Evolutionary conservation across 768 basidiomycete genomes (phyloP), one percentile per base, ranked within the genome.

Genomic region (Lactifluus volemus): DNA sequence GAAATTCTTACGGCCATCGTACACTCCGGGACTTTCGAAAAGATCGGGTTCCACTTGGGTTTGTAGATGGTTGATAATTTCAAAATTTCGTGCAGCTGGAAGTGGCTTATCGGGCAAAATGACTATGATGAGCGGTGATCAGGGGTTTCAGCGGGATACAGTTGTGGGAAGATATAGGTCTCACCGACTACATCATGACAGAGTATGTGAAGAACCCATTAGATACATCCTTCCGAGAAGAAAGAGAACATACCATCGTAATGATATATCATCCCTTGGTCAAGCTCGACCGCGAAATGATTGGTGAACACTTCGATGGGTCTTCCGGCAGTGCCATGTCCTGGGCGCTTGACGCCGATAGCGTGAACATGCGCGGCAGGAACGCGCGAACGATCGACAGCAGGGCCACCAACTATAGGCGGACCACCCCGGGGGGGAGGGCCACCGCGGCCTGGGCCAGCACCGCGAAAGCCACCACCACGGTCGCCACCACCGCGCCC

Each of bases 1-100:
- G 50, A 84, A 70, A 63, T 91, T 92, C 71, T 90, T 92, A 45
- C 87, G 78, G 0, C 89, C 89, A 60, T 92, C 90, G 61, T 90
- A 92, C 2, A 82, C 89, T 17, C 78, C 85, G 14, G 78, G 81
- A 10, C 87, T 88, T 3, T 81, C 88, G 68, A 92, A 92, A 21
- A 88, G 74, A n/a, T 79, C 72, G 0, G 82, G 83, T 1, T 83
- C 81, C 4, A 80, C 76, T 0, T 73, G 69, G 4, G 73, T 75
- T 69, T 92, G 91, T 14, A 92, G 70, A 15, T 74, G 75, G 14
- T 78, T 77, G 51, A 92, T 84, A 10, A 92, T 72, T 14, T 86
- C 83, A 76, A 92, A 78, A 61, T 89, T 91, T 6, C 88, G 71
- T 14, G 81, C 74, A 1, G 81, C 80, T 0, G 90, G 87, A 2